phyloP scores from a whole-genome alignment of 176 grass and related monocot genomes.

The Zea mays region DNA sequence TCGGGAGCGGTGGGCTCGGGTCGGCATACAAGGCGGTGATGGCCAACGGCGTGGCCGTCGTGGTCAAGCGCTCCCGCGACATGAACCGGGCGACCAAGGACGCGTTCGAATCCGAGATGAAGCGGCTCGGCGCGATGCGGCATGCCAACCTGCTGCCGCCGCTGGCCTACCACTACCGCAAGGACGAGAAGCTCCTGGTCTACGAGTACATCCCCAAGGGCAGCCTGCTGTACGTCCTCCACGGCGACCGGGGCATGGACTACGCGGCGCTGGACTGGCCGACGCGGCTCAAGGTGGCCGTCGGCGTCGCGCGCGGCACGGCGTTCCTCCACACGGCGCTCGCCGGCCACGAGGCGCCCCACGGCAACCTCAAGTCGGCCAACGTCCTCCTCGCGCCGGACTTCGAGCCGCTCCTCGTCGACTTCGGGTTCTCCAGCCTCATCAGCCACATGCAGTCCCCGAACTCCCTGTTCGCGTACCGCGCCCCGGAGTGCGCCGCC shows the following conservation, averaged over 20 bases:
- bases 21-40: conserved; percentile 88
- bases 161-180: conserved; percentile 75
- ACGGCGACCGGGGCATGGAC: conserved; percentile 79
- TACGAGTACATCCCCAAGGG: conserved; percentile 91
- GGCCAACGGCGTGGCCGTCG: conserved; percentile 54
- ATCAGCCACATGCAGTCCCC: conserved; percentile 35
- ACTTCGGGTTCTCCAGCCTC: conserved; percentile 73
- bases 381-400: conserved; percentile 80
- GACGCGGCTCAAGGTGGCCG: conserved; percentile 56
- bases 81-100: conserved; percentile 75
- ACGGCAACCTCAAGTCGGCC: conserved; percentile 92
- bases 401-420: conserved; percentile 83
- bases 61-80: conserved; percentile 80
- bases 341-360: conserved; percentile 45
- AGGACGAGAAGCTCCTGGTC: conserved; percentile 84
- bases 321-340: conserved; percentile 62
- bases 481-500: conserved; percentile 52
- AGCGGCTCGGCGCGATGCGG: conserved; percentile 46
- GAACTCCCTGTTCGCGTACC: conserved; percentile 48
- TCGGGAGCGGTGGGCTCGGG: conserved; percentile 63
- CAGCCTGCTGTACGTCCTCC: conserved; percentile 84
- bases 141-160: conserved; percentile 76
- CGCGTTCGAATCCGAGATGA: conserved; percentile 72
- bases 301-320: conserved; percentile 56
- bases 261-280: conserved; percentile 76